Base-by-base conservation (phyloP, 2,329 filamentous ascomycete species). In the Talaromyces verruculosus region DNA sequence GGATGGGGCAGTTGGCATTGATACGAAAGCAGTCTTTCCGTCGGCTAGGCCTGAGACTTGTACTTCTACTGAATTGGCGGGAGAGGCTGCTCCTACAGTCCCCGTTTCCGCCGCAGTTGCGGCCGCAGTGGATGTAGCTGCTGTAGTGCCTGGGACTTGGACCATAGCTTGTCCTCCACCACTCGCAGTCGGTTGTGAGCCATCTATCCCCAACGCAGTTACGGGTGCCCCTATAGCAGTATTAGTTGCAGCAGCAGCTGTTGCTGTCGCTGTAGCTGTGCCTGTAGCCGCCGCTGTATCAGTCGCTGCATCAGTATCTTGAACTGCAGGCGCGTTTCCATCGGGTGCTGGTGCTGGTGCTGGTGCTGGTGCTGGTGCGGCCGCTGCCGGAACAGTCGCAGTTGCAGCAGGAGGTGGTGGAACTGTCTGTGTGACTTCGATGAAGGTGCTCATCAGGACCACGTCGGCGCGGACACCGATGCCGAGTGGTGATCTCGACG, bases 361-460 rank as follows among this genome's bases (percentile, higher is more conserved):
- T n/a, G 22, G 45, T 7, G 45, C 45, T n/a, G 47, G 13, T 5
- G 3, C 17, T 11, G 15, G 30, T 33, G 30, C 30, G 30, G 30
- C 7, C 30, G 30, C 30, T 7, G 25, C 25, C 25, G 25, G 0
- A 2, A 7, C 33, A 13, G 33, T 13, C 11, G 33, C 15, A 1
- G 53, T 37, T 1, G n/a, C 33, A 57, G 30, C n/a, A 22, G 53
- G 51, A n/a, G 30, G 53, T 39, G 64, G 64, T 7, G 49, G 49
- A 22, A 65, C 39, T 41, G 64, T 65, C 55, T 62, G 17, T n/a
- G 64, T 65, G 19, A 65, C 58, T 33, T 62, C 47, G 11, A 65
- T 19, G n/a, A 65, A 4, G 11, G 58, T 65, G 15, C 59, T 65
- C 5, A 65, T 22, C 6, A 61, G 35, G 8, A 65, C 39, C 17